Conservation (phyloP, 805 yeast genomes). For the Candida pseudofarinosa region DNA sequence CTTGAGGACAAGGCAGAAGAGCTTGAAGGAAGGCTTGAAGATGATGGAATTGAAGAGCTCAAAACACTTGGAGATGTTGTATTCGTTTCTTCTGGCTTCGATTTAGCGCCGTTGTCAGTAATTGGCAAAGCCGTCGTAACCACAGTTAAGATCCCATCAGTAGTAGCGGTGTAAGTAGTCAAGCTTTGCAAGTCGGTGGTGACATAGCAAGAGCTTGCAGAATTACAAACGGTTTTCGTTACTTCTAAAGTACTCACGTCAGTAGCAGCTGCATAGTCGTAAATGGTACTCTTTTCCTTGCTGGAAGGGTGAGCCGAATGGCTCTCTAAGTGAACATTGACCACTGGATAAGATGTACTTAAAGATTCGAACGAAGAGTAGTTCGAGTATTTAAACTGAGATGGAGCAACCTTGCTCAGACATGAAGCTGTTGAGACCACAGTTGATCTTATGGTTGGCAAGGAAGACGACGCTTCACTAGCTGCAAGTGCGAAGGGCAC, state of each 20-base stretch:
- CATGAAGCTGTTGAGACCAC: slow-evolving; percentile 12
- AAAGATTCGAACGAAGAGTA: slow-evolving; percentile 7
- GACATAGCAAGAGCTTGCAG: slow-evolving; percentile 24
- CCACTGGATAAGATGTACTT: slow-evolving; percentile 5
- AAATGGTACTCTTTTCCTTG: slow-evolving; percentile 11
- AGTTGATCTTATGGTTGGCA: slow-evolving; percentile 19
- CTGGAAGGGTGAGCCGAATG: background rate
- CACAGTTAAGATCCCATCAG: slow-evolving; percentile 38
- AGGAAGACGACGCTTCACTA: slow-evolving; percentile 7
- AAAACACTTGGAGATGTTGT: background rate
- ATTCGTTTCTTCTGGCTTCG: background rate
- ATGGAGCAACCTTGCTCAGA: slow-evolving; percentile 12
- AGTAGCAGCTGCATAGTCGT: slow-evolving; percentile 22
- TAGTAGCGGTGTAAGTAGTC: slow-evolving; percentile 34
- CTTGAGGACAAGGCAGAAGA: background rate
- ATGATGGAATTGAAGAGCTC: background rate
- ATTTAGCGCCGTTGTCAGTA: slow-evolving; percentile 1
- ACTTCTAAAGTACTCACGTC: slow-evolving; percentile 13
- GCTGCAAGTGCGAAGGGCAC: slow-evolving; percentile 19
- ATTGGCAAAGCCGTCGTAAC: slow-evolving; percentile 30
- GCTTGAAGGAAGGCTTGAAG: background rate
- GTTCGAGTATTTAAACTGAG: slow-evolving; percentile 17
- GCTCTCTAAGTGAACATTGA: slow-evolving; percentile 6
- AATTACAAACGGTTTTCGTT: slow-evolving; percentile 30
- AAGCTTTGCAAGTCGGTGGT: slow-evolving; percentile 29